A percentile compares a stretch with the other conserved stretches of the same genome.
These are phyloP conservation scores for Leptographium lundbergii DNA, from an alignment of 2,329 filamentous ascomycete genomes.

Conservation along the genomic window DNA sequence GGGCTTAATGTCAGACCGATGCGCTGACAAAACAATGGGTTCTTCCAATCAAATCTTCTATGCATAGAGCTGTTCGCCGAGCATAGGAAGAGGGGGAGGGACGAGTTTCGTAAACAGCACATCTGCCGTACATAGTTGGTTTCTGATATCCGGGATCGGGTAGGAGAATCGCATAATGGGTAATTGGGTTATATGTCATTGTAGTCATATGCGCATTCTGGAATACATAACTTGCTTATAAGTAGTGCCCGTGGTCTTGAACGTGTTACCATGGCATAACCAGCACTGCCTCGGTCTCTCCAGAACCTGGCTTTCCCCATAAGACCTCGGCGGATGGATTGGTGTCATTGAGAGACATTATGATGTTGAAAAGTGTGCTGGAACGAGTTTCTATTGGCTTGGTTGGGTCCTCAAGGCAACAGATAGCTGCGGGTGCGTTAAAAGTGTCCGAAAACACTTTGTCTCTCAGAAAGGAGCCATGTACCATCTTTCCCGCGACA, in stretches of 20 bases:
- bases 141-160: too few relatives aligned
- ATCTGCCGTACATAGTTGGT: too few relatives aligned
- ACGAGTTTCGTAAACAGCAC: too few relatives aligned
- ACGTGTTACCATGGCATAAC: not conserved
- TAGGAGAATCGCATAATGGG: too few relatives aligned
- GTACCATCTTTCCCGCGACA: not conserved
- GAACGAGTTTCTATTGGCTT: not conserved
- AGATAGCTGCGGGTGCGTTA: not conserved
- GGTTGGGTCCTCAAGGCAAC: not conserved
- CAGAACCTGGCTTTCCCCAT: not conserved
- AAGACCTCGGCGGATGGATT: not conserved
- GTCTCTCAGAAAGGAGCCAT: not conserved
- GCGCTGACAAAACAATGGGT: too few relatives aligned
- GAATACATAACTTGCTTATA: not conserved
- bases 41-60: too few relatives aligned
- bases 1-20: too few relatives aligned
- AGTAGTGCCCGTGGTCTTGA: not conserved
- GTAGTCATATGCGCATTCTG: too few relatives aligned
- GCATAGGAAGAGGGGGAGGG: too few relatives aligned
- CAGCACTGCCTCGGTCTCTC: not conserved
- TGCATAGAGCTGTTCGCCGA: too few relatives aligned
- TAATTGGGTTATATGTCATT: too few relatives aligned
- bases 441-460: not conserved
- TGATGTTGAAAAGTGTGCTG: slow-evolving; percentile 21
- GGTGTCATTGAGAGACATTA: slow-evolving; percentile 18